A percentile compares a stretch with the other conserved stretches of the same genome.
These are phyloP conservation scores for Leccinum imitatum DNA, from an alignment of 768 basidiomycete species.

Conservation along the genomic window DNA sequence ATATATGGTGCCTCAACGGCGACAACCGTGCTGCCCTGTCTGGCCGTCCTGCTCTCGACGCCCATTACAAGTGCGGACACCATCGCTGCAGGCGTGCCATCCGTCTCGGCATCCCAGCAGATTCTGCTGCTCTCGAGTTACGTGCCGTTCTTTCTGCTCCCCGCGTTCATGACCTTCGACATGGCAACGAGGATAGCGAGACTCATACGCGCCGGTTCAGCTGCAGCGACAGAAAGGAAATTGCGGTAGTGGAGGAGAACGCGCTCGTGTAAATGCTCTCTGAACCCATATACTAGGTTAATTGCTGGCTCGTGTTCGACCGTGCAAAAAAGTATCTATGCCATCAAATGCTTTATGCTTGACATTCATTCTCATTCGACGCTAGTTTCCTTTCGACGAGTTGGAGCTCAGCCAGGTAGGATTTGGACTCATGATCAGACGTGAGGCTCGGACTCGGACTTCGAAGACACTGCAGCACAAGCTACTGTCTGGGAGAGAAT, in stretches of 20 bases:
- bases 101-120: slow-evolving; percentile 52
- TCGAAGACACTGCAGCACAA: too few relatives aligned
- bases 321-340: neutral
- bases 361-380: too few relatives aligned
- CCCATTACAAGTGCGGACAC: slow-evolving; percentile 41
- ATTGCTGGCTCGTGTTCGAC: neutral
- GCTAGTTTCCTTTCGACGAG: too few relatives aligned
- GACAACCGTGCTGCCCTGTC: slow-evolving; percentile 75
- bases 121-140: slow-evolving; percentile 64
- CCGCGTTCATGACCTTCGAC: slow-evolving; percentile 70
- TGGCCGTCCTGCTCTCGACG: slow-evolving; percentile 56
- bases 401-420: too few relatives aligned
- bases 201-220: slow-evolving; percentile 31
- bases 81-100: slow-evolving; percentile 30
- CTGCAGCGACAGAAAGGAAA: slow-evolving; percentile 15
- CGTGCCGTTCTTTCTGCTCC: slow-evolving; percentile 72
- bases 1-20: slow-evolving; percentile 76
- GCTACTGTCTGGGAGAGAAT: too few relatives aligned
- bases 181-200: slow-evolving; percentile 50
- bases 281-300: neutral
- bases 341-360: neutral
- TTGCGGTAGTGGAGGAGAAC: slow-evolving; percentile 6
- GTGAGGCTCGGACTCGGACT: too few relatives aligned
- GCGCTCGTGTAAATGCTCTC: neutral
- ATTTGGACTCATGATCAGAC: too few relatives aligned